phyloP scores from a whole-genome alignment of 2,329 filamentous ascomycete species.

The Phaeosphaeria sp. region DNA sequence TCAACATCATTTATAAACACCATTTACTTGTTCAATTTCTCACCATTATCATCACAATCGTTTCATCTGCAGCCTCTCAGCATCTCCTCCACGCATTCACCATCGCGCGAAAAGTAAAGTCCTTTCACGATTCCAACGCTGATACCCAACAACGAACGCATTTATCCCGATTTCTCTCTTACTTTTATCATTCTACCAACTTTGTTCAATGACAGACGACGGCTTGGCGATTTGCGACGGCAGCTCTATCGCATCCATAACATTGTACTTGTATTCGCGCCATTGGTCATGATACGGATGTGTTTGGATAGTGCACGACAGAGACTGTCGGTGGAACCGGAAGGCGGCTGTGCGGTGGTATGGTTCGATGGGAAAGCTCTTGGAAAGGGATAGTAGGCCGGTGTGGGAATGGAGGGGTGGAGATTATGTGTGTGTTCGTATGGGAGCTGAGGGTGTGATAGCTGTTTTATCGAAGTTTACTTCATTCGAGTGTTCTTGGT shows the following conservation, averaged over 20 bases:
- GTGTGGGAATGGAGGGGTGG: conserved; percentile 12
- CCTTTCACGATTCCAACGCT: conserved; percentile 52
- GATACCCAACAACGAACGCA: conserved; percentile 51
- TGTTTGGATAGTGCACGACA: conserved; percentile 20
- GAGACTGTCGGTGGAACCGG: conserved; percentile 23
- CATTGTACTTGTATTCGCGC: not conserved
- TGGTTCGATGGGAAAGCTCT: conserved; percentile 27
- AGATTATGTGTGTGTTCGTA: conserved; percentile 24
- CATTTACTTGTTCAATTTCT: conserved; percentile 19
- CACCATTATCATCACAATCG: conserved; percentile 36
- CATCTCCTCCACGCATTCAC: conserved; percentile 47
- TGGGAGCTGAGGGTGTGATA: conserved; percentile 28
- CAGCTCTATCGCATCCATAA: conserved; percentile 17
- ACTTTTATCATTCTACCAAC: conserved; percentile 45
- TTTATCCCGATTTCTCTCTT: conserved; percentile 37
- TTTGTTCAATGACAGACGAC: conserved; percentile 43
- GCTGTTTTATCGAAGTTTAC: not conserved
- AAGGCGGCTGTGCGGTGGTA: conserved; percentile 37
- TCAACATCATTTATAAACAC: conserved; percentile 14
- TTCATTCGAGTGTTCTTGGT: too few species aligned
- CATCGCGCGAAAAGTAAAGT: conserved; percentile 45
- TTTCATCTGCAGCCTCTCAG: conserved; percentile 38
- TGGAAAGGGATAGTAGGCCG: conserved; percentile 8
- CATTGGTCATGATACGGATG: conserved; percentile 1
- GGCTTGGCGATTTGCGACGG: conserved; percentile 46